Evolutionary conservation across 176 grass and related monocot species (phyloP), one percentile per base, ranked within the genome.

Genomic region (Pontederia paniculata): DNA sequence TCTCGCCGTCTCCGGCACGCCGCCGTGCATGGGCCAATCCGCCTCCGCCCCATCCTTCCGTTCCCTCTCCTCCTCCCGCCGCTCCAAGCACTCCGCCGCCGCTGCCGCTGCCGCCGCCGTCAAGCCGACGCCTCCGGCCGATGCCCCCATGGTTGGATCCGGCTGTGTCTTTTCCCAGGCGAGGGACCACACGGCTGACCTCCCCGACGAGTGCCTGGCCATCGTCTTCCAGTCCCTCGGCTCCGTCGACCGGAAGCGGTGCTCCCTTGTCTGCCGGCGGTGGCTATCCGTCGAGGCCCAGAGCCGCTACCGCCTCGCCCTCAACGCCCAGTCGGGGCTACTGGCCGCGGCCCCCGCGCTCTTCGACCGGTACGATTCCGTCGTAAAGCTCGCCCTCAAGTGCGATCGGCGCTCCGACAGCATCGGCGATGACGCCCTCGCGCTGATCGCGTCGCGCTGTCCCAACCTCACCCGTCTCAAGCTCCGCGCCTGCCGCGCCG

Each of bases 191-290:
- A 98, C 86, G 51, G 59, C 77, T 57, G 87, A 91, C 75, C 87
- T 98, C 1, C 94, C 94, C 16, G 83, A 98, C 70, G 83, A 98
- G 63, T 78, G 86, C 66, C 75, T 98, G 13, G 69, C 75, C 23
- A 51, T 98, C 57, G 66, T 98, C 50, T 88, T 98, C 62, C 73
- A 74, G 2, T 78, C 74, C 25, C 86, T 98, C 45, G 41, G 65
- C 10, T 57, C 87, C 4, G 9, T 62, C 47, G 94, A 88, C 50
- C 83, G 94, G 60, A 91, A 73, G 54, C 63, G 75, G 14, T 90
- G 86, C 80, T 84, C 91, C 56, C 74, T 90, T 16, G 73, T 77
- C 45, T 97, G 85, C 67, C 22, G 48, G 1, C 74, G 91, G 0
- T 97, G 91, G 86, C 80, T 74, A 21, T 63, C 85, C 10, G 76